Evolutionary conservation across 345 rosid genomes (phyloP).

Genomic region (Anacardium occidentale): DNA sequence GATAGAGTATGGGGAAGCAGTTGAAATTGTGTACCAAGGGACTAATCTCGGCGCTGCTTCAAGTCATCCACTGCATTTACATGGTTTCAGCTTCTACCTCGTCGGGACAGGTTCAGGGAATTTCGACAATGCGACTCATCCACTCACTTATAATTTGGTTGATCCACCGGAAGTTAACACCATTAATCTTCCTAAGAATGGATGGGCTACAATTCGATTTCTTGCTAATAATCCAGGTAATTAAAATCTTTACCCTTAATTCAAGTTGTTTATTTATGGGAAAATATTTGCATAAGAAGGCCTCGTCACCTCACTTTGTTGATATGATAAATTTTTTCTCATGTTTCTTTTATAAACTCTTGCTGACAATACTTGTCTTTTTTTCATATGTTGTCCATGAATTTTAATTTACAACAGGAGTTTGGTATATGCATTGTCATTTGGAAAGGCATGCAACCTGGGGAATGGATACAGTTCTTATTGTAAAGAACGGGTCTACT

Average conservation of each 20-base stretch:
- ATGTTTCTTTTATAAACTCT: no score
- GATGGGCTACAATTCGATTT: slow-evolving; percentile 37
- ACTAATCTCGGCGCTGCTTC: slow-evolving; percentile 28
- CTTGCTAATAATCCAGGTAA: slow-evolving; percentile 37
- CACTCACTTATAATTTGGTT: slow-evolving; percentile 25
- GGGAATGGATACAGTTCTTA: slow-evolving; percentile 27
- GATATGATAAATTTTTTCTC: background rate
- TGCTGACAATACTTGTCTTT: background rate
- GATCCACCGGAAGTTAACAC: slow-evolving; percentile 46
- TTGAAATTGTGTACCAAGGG: slow-evolving; percentile 45
- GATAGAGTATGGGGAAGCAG: slow-evolving; percentile 33
- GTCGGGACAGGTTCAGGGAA: slow-evolving; percentile 42
- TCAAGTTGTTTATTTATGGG: no score
- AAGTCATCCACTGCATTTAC: slow-evolving; percentile 48
- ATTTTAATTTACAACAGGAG: slow-evolving; percentile 18
- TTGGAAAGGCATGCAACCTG: no score
- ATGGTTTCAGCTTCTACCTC: slow-evolving; percentile 44
- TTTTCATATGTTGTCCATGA: no score
- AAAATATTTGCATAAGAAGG: no score
- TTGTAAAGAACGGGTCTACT: no score
- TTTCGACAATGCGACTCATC: slow-evolving; percentile 28
- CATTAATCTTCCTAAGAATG: slow-evolving; percentile 28
- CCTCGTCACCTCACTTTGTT: no score
- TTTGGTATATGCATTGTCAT: slow-evolving; percentile 29
- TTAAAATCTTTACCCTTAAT: background rate